Conservation (phyloP, 2,329 filamentous ascomycete genomes). For the Venturia nashicola region DNA sequence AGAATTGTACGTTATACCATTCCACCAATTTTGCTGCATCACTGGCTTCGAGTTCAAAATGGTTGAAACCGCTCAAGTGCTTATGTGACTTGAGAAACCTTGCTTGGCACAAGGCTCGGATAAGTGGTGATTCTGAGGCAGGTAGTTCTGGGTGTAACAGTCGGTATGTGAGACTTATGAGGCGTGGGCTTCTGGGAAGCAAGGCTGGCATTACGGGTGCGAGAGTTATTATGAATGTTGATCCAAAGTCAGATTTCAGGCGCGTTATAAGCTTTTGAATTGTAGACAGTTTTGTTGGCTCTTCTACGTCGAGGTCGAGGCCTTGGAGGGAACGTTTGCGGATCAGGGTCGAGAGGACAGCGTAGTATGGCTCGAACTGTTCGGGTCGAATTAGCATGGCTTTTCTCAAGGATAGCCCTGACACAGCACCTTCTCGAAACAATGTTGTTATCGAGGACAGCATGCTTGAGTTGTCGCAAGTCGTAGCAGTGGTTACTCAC, state of each 20-base stretch:
- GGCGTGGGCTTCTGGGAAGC: constrained; percentile 17
- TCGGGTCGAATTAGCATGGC: neutral
- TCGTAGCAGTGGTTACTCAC: constrained; percentile 11
- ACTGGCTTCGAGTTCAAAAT: constrained; percentile 54
- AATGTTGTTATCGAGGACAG: neutral
- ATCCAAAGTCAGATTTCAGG: constrained; percentile 51
- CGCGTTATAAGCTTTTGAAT: constrained; percentile 40
- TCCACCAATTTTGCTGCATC: constrained; percentile 40
- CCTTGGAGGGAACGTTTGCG: constrained; percentile 35
- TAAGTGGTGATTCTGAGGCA: constrained; percentile 14
- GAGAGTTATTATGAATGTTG: constrained; percentile 62
- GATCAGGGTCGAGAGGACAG: constrained; percentile 54
- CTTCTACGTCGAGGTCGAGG: constrained; percentile 43
- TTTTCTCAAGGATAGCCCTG: neutral
- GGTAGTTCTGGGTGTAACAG: constrained; percentile 13
- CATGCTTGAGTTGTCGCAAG: too few species aligned
- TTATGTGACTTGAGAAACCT: constrained; percentile 48
- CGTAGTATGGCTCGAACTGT: constrained; percentile 63
- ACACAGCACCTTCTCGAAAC: neutral
- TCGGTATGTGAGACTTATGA: constrained; percentile 17
- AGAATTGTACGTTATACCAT: constrained; percentile 91
- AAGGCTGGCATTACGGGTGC: constrained; percentile 67
- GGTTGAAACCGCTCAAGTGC: constrained; percentile 73
- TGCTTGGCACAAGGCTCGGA: constrained; percentile 69
- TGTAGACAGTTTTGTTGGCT: constrained; percentile 55